A percentile compares a stretch with the other conserved stretches of the same genome.
These are phyloP conservation scores for Arthrobotrys sinensis DNA, from an alignment of 2,329 filamentous ascomycete species.

Conservation along the genomic window DNA sequence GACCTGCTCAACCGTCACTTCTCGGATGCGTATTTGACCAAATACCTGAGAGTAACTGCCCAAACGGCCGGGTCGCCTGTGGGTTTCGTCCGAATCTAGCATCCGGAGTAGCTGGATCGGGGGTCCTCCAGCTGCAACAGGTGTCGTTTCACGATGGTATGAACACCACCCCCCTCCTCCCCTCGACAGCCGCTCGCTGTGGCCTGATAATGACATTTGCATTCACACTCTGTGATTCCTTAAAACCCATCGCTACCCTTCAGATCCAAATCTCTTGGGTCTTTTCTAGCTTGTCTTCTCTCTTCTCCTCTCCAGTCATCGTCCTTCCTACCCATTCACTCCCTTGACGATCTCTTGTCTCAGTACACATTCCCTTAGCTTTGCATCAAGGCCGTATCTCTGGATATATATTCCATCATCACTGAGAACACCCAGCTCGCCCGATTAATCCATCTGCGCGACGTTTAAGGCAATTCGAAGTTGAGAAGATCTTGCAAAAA, in stretches of 20 bases:
- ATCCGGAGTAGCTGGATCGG: slow-evolving; percentile 44
- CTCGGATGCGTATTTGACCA: slow-evolving; percentile 53
- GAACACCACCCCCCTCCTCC: slow-evolving; percentile 41
- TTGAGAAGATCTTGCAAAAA: slow-evolving; percentile 4
- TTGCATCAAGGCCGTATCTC: not conserved
- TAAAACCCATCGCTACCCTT: slow-evolving; percentile 54
- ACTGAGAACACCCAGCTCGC: not conserved
- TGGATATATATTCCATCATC: not conserved
- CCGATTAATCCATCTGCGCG: not conserved
- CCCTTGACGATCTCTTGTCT: not conserved
- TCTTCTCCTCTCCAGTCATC: slow-evolving; percentile 13
- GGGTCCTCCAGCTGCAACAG: slow-evolving; percentile 46
- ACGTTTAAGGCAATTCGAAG: not conserved
- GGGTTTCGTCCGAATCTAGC: slow-evolving; percentile 43
- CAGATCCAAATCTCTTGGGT: slow-evolving; percentile 13
- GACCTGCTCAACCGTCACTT: slow-evolving; percentile 40
- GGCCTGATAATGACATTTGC: slow-evolving; percentile 54
- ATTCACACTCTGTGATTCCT: slow-evolving; percentile 25
- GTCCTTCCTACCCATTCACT: slow-evolving; percentile 1
- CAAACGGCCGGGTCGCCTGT: slow-evolving; percentile 37
- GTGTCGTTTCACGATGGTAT: slow-evolving; percentile 58
- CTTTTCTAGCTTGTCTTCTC: slow-evolving; percentile 4
- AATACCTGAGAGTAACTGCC: slow-evolving; percentile 43
- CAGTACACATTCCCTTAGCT: slow-evolving; percentile 5
- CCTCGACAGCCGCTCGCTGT: slow-evolving; percentile 34